These are phyloP conservation scores for Pelargonium australe DNA, from an alignment of 441 rosid genomes.

Conservation along the genomic window DNA sequence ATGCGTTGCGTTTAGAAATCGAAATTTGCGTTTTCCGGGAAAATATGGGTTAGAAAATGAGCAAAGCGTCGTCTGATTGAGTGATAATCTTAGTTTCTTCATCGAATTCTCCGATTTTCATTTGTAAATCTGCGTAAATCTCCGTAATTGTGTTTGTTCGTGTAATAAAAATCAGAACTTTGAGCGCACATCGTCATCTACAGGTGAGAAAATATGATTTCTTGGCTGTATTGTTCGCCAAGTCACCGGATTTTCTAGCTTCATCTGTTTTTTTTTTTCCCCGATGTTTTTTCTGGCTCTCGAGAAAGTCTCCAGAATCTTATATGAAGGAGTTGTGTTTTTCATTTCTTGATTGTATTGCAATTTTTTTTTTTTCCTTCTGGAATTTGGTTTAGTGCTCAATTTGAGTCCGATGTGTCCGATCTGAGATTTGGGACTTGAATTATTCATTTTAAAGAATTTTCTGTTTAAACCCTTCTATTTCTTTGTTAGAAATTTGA, in stretches of 20 bases:
- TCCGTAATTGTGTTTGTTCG: neutral
- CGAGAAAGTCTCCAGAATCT: neutral
- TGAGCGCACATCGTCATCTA: neutral
- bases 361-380: neutral
- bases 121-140: neutral
- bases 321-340: neutral
- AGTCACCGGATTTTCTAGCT: neutral
- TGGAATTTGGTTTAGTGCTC: neutral
- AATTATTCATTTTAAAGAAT: neutral
- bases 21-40: neutral
- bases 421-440: constrained; percentile 6
- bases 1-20: constrained; percentile 27
- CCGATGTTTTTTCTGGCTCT: neutral
- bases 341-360: neutral
- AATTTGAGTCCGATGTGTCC: neutral
- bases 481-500: too few species aligned
- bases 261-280: neutral
- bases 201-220: constrained; percentile 2
- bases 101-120: neutral
- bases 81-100: neutral
- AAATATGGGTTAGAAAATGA: constrained; percentile 7
- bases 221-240: neutral
- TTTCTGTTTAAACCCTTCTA: too few species aligned
- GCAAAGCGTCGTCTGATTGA: neutral
- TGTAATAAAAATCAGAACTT: neutral